Evolutionary conservation across 495 filamentous ascomycete species (phyloP).

Genomic region (Neurospora terricola): DNA sequence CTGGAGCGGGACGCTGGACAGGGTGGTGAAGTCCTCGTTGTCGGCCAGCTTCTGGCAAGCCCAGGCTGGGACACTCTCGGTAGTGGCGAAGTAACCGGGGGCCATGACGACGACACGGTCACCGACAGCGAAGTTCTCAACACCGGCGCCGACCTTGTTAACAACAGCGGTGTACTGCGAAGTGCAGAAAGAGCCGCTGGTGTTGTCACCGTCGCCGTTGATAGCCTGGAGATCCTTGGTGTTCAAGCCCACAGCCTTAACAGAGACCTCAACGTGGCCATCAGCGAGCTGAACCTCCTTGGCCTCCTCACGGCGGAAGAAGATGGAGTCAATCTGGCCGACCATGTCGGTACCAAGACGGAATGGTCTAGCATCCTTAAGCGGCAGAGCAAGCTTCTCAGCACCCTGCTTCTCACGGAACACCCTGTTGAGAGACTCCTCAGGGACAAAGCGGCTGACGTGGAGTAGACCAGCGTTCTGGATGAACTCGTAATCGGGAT

Average conservation of each 20-base stretch:
- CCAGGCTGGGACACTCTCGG: slow-evolving; percentile 17
- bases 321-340: slow-evolving; percentile 14
- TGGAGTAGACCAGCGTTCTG: slow-evolving; percentile 18
- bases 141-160: slow-evolving; percentile 36
- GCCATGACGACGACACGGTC: slow-evolving; percentile 32
- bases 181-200: slow-evolving; percentile 26
- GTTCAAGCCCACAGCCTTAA: slow-evolving; percentile 23
- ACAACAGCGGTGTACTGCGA: slow-evolving; percentile 23
- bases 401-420: slow-evolving; percentile 12
- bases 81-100: slow-evolving; percentile 26
- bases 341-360: slow-evolving; percentile 13
- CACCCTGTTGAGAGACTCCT: slow-evolving; percentile 8
- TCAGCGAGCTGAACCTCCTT: slow-evolving; percentile 9
- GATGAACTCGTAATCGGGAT: slow-evolving; percentile 21
- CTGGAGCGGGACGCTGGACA: slow-evolving; percentile 25
- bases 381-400: slow-evolving; percentile 15
- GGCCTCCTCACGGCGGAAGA: slow-evolving; percentile 18
- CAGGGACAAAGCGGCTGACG: slow-evolving; percentile 15
- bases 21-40: slow-evolving; percentile 10
- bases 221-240: slow-evolving; percentile 34
- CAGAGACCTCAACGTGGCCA: slow-evolving; percentile 20
- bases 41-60: slow-evolving; percentile 20
- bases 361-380: slow-evolving; percentile 5
- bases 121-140: slow-evolving; percentile 12
- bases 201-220: slow-evolving; percentile 19